Base-by-base conservation (phyloP, 352 stramenopile genomes). In the Halophytophthora polymorphica region DNA sequence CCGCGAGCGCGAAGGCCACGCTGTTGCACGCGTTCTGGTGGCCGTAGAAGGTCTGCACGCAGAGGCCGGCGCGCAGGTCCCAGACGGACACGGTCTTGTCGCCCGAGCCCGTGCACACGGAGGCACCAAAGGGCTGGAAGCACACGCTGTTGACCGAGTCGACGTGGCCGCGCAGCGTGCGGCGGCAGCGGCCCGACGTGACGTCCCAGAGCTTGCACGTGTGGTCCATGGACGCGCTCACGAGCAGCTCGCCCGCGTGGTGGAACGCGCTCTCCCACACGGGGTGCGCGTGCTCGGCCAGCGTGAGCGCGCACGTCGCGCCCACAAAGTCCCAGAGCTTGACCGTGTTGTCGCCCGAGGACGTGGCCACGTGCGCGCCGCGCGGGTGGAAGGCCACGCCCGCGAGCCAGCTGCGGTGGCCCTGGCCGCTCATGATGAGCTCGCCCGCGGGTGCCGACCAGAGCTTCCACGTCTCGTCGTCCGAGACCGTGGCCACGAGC, bases 61-160 rank as follows among this genome's bases (percentile, higher is more conserved):
- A 97, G 2, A 96, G 77, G 3, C 83, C 86, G 5, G 85, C 91
- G 29, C 93, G 96, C 51, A 98, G 73, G 51, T 98, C 93, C 94
- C 93, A 98, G 59, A 98, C 82, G 39, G 85, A 97, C 6, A 98
- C 71, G 11, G 93, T 98, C 67, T 98, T 98, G 74, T 98, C 93
- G 8, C 89, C 94, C 5, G 84, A 96, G 37, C 76, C 90, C 2
- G 91, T 97, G 73, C 87, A 97, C 18, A 98, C 67, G 72, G 98
- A 97, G 52, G 80, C 87, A 11, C 88, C 94, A 61, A 83, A 98
- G 14, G 90, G 93, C 73, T 98, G 93, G 72, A 97, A 98, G 50
- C 70, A 88, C 15, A 97, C 83, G 18, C 77, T 70, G 64, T 98
- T 98, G 59, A 98, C 93, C 18, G 83, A 96, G 70, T 98, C 93